A percentile compares a stretch with the other conserved stretches of the same genome.
Conservation (phyloP, 2,329 filamentous ascomycete genomes). For the Paecilomyces sp. region DNA sequence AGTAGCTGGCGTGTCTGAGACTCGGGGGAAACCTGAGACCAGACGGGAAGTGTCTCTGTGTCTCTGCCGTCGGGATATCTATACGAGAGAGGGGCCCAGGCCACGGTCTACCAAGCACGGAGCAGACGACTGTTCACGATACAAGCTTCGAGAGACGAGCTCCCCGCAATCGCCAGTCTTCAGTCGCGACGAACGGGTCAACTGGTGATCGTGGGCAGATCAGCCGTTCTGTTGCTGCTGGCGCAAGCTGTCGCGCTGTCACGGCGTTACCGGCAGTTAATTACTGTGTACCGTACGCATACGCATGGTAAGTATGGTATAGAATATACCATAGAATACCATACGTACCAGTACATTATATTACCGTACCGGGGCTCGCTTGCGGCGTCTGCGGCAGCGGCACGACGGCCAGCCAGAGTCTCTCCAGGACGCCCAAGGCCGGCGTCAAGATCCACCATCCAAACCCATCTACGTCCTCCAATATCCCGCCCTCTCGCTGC, state of each 20-base stretch:
- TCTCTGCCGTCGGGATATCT: neutral
- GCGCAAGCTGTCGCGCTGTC: neutral
- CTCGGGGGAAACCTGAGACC: neutral
- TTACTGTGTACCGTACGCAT: neutral
- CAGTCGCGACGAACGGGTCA: neutral
- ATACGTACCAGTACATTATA: too few relatives aligned
- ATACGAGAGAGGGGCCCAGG: neutral
- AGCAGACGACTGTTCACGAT: neutral
- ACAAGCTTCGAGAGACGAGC: neutral
- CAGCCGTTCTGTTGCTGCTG: neutral
- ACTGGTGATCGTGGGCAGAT: neutral
- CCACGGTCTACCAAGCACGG: neutral
- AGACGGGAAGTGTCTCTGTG: neutral
- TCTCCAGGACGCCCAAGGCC: conserved; percentile 19
- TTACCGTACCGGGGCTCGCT: conserved; percentile 18
- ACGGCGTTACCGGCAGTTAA: neutral
- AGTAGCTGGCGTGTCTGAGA: neutral
- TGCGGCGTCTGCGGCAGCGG: conserved; percentile 32
- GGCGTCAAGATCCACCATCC: conserved; percentile 23
- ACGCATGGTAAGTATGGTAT: too few relatives aligned
- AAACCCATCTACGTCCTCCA: conserved; percentile 19
- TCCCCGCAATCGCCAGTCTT: neutral
- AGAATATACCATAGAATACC: too few relatives aligned
- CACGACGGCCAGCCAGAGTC: conserved; percentile 30
- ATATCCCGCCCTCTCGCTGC: conserved; percentile 9